Conservation (phyloP, 2,329 filamentous ascomycete species). For the Fusarium graminum region DNA sequence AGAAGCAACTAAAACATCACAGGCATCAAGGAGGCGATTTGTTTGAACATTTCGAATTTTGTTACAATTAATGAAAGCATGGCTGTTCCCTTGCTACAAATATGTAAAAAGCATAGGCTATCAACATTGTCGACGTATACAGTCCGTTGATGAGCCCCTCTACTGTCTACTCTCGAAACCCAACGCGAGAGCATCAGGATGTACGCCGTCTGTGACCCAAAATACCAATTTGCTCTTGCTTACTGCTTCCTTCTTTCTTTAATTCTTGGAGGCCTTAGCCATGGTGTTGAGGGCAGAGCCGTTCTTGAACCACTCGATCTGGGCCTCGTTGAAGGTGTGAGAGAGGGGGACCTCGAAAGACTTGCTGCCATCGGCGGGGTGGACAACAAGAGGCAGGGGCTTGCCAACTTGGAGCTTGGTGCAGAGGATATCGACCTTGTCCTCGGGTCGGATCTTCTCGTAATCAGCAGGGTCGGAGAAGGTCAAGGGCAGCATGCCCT, state of each 20-base stretch:
- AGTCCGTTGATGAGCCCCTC: constrained; percentile 40
- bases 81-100: constrained; percentile 45
- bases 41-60: constrained; percentile 48
- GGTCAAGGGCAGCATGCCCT: constrained; percentile 99
- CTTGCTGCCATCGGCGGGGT: constrained; percentile 84
- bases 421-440: constrained; percentile 89
- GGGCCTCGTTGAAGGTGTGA: constrained; percentile 98
- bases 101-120: constrained; percentile 44
- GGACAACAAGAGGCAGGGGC: constrained; percentile 90
- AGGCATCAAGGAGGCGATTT: background rate
- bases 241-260: constrained; percentile 41
- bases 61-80: constrained; percentile 49
- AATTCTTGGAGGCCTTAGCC: constrained; percentile 75
- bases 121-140: constrained; percentile 38
- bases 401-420: constrained; percentile 93
- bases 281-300: constrained; percentile 98
- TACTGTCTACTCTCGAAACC: constrained; percentile 46
- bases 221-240: constrained; percentile 41
- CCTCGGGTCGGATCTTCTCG: constrained; percentile 93
- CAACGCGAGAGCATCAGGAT: constrained; percentile 48
- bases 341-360: constrained; percentile 84
- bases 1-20: background rate
- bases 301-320: constrained; percentile 99
- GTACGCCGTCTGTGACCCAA: constrained; percentile 47
- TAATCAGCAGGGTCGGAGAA: constrained; percentile 96